Base-by-base conservation (phyloP, 164 flowering plant species). In the Vitis riparia region DNA sequence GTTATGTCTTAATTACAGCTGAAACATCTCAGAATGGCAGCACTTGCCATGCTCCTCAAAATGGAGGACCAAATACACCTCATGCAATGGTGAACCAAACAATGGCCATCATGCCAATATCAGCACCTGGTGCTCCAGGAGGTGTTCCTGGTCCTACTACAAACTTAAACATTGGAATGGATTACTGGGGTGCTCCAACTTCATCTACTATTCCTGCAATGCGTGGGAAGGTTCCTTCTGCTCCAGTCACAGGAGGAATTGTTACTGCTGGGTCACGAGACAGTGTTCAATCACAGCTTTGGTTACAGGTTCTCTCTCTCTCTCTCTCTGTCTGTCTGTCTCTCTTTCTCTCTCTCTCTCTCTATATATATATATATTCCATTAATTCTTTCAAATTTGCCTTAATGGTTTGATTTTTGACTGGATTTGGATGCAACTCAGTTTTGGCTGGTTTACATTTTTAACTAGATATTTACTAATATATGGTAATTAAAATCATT, bases 81-180 rank as follows among this genome's bases (percentile, higher is more conserved):
- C 84, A 81, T 61, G 11, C 91, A 11, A 68, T 85, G 72, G 67
- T 84, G 66, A 91, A 85, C 68, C 91, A 76, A 58, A 27, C 90
- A 29, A 78, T 86, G 83, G 30, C 85, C 6, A 59, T 86, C n/a
- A 73, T 88, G 79, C 84, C 92, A 62, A 78, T 88, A 56, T 55
- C 89, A 73, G 82, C 82, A 64, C 73, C 80, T 55, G 89, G 84
- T 63, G 77, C 83, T 68, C 82, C 87, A 56, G 88, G 83, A 55
- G 81, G 84, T 73, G 83, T 84, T 67, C 78, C 94, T 65, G 94
- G 97, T 75, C 99, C 98, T 19, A 77, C 98, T 2, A 94, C 98
- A 60, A 94, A 91, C 79, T 86, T 92, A 71, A 91, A 94, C 72
- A 92, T 92, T 68, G 99, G 99, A 70, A 94, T 94, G 98, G 99